Base-by-base conservation (phyloP, 2,329 filamentous ascomycete genomes). In the Curvularia spicifera region DNA sequence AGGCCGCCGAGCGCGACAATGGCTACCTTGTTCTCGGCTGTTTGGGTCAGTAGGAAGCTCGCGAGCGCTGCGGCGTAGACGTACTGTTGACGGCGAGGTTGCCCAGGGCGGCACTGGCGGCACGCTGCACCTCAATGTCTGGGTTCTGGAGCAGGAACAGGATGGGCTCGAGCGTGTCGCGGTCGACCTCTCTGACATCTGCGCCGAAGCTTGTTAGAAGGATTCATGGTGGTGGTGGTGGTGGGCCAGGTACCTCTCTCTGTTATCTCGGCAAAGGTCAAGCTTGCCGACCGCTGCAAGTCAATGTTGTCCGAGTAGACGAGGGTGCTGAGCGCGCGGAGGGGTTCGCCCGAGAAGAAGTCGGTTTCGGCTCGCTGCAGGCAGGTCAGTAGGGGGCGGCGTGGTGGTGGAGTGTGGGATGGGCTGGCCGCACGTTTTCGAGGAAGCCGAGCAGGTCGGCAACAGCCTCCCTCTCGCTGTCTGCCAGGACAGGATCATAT, bases 281-380 rank as follows among this genome's bases (percentile, higher is more conserved):
- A 86, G 78, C 94, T 98, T 52, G 95, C 95, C 80, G 95, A 98
- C 66, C 95, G 87, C 81, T 99, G 95, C 52, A 99, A 85, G 77
- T 99, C 95, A 76, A 99, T 93, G 81, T 99, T 99, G 79, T 98
- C 93, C 57, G 95, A 99, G 78, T 97, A 99, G 57, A 99, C 95
- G 26, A 99, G 86, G 12, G 94, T 99, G 79, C 92, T 97, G 56
- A 99, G 82, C 45, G 95, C 94, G 79, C 91, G 90, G 57, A 99
- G 87, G 45, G 95, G 95, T 74, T 97, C 93, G 79, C 95, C 95
- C 37, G 91, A 89, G 80, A 99, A 99, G 86, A 99, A 99, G 79
- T 99, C 94, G 71, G 93, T 98, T 78, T 99, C 95, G 75, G 89
- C 90, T 75, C 95, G 90, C 95, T 97, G 77, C 42, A 33, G 44